Evolutionary conservation across 805 yeast species (phyloP).

Genomic region (Yarrowia sp.): DNA sequence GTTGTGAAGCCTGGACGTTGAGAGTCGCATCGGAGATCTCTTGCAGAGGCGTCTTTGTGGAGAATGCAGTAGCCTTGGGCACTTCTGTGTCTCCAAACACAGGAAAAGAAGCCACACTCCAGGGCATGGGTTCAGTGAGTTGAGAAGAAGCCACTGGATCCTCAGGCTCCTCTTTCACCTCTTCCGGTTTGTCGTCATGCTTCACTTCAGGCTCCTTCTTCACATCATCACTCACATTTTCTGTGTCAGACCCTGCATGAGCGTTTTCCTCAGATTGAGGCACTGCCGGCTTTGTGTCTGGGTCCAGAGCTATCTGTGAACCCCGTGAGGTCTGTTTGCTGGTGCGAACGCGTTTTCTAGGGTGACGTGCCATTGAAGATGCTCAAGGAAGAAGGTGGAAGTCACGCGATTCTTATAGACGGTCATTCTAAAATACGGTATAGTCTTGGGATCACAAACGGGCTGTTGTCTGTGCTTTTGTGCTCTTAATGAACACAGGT

Average conservation of each 20-base stretch:
- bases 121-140: neutral
- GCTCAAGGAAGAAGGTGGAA: neutral
- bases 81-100: constrained; percentile 21
- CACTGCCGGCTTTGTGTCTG: neutral
- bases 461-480: constrained; percentile 19
- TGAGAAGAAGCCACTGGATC: too few species aligned
- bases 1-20: neutral
- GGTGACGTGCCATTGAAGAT: neutral
- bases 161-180: too few species aligned
- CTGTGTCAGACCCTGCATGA: constrained; percentile 14
- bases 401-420: neutral
- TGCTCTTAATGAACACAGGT: neutral
- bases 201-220: neutral
- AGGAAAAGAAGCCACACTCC: constrained; percentile 36
- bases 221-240: neutral
- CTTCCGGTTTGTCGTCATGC: too few species aligned
- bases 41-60: constrained; percentile 6
- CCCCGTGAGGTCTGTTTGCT: neutral
- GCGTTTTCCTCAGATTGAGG: neutral
- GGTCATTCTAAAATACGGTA: neutral
- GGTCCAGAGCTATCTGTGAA: constrained; percentile 2
- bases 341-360: constrained; percentile 5
- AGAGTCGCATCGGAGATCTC: neutral
- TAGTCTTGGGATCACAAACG: neutral
- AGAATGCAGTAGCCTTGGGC: neutral